These are phyloP conservation scores for Hirschfeldia incana DNA, from an alignment of 345 rosid genomes.

Conservation along the genomic window DNA sequence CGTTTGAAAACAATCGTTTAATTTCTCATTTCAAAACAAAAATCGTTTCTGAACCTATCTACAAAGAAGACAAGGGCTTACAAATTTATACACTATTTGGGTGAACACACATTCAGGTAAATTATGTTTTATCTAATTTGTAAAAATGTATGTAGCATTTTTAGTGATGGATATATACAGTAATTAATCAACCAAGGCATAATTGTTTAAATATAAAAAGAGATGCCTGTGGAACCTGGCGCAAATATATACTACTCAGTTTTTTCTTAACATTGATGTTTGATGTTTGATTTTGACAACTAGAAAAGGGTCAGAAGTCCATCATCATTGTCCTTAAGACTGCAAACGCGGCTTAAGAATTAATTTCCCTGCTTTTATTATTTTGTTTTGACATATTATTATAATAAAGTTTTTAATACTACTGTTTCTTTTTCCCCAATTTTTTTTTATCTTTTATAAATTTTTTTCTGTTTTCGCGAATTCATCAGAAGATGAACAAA, in stretches of 20 bases:
- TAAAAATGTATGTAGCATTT: neutral
- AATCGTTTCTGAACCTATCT: neutral
- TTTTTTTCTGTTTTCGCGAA: neutral
- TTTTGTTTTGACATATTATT: constrained; percentile 10
- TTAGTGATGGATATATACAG: neutral
- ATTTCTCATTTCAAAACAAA: too few relatives aligned
- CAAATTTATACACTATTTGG: neutral
- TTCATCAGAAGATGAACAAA: neutral
- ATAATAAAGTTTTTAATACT: neutral
- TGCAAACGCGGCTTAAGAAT: constrained; percentile 41
- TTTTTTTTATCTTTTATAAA: neutral
- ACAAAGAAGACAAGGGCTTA: neutral
- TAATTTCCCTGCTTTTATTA: constrained; percentile 15
- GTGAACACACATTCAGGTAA: constrained; percentile 1
- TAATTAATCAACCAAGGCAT: constrained; percentile 2
- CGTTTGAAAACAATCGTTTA: neutral
- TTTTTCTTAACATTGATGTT: constrained; percentile 20
- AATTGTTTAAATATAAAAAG: constrained; percentile 25
- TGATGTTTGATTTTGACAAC: constrained; percentile 45
- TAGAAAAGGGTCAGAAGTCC: constrained; percentile 32
- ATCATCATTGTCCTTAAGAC: constrained; percentile 37
- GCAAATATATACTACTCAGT: neutral
- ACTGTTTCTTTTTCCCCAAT: neutral
- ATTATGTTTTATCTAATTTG: neutral
- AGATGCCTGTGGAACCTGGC: constrained; percentile 36